A percentile compares a stretch with the other conserved stretches of the same genome.
phyloP scores from a whole-genome alignment of 306 rosid species.

The Begonia loranthoides region DNA sequence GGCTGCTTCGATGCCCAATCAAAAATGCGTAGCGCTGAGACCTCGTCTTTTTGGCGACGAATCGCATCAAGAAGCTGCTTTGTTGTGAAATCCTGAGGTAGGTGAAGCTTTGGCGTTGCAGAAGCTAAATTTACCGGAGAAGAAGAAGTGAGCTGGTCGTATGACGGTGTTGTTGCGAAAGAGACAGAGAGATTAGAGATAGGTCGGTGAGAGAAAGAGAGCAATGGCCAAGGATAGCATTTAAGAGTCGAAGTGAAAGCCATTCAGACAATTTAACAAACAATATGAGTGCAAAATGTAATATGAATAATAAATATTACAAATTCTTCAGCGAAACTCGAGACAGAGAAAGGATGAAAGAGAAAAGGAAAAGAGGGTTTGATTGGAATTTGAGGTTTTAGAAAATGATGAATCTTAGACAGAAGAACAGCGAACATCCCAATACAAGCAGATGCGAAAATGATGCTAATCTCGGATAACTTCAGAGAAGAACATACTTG shows the following conservation, averaged over 20 bases:
- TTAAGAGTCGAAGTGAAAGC: constrained; percentile 27
- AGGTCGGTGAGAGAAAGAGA: constrained; percentile 16
- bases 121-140: constrained; percentile 12
- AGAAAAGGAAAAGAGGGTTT: too few relatives aligned
- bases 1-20: constrained; percentile 71
- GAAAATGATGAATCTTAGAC: too few relatives aligned
- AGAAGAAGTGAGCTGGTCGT: constrained; percentile 12
- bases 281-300: constrained; percentile 5
- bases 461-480: too few relatives aligned
- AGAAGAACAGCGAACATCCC: too few relatives aligned
- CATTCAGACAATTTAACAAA: constrained; percentile 41
- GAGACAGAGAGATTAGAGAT: constrained; percentile 15
- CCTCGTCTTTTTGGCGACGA: constrained; percentile 52
- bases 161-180: constrained; percentile 12
- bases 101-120: constrained; percentile 21
- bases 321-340: too few relatives aligned
- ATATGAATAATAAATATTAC: too few relatives aligned
- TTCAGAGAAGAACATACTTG: too few relatives aligned
- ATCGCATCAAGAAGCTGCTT: constrained; percentile 59
- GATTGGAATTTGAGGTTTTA: too few relatives aligned
- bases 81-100: constrained; percentile 42
- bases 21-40: constrained; percentile 47
- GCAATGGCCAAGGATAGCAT: constrained; percentile 17
- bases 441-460: too few relatives aligned
- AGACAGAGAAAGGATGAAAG: too few relatives aligned